These are phyloP conservation scores for Fraxinus baroniana DNA, from an alignment of 305 asterid species.

Conservation along the genomic window DNA sequence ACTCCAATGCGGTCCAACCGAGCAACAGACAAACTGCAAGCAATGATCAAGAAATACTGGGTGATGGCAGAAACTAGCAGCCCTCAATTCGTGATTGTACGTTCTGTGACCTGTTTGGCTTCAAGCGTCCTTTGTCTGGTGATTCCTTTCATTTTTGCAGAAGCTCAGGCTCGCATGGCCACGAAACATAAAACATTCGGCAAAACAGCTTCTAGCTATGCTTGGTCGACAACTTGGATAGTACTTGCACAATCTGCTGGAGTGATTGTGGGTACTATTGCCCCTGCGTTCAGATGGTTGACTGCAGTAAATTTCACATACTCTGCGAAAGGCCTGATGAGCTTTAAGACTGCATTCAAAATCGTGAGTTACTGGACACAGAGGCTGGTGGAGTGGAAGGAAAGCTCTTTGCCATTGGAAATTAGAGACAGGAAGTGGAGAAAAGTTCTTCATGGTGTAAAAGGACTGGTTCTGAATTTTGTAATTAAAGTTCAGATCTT, in stretches of 20 bases:
- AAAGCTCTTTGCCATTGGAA: not conserved
- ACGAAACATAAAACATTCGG: not conserved
- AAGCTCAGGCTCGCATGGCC: conserved; percentile 9
- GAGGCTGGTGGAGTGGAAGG: conserved; percentile 16
- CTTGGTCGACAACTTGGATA: conserved; percentile 5
- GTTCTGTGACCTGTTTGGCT: conserved; percentile 14
- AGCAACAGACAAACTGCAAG: not conserved
- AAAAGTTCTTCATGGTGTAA: conserved; percentile 10
- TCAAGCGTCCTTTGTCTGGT: conserved; percentile 1
- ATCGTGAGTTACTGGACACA: conserved; percentile 14
- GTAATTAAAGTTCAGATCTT: not conserved
- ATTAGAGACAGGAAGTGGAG: not conserved
- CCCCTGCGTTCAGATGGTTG: conserved; percentile 17
- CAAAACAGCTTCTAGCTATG: not conserved
- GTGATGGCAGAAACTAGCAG: conserved; percentile 27
- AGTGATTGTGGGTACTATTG: conserved; percentile 13
- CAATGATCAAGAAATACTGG: conserved; percentile 15
- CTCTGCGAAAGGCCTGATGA: not conserved
- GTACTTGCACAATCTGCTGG: not conserved
- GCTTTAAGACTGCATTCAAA: not conserved
- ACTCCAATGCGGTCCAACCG: too few relatives aligned
- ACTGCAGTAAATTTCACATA: not conserved
- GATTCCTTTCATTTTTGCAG: conserved; percentile 1
- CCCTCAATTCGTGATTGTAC: conserved; percentile 29
- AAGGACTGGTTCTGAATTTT: not conserved